Conservation (phyloP, 345 rosid species). For the Citrus australasica region DNA sequence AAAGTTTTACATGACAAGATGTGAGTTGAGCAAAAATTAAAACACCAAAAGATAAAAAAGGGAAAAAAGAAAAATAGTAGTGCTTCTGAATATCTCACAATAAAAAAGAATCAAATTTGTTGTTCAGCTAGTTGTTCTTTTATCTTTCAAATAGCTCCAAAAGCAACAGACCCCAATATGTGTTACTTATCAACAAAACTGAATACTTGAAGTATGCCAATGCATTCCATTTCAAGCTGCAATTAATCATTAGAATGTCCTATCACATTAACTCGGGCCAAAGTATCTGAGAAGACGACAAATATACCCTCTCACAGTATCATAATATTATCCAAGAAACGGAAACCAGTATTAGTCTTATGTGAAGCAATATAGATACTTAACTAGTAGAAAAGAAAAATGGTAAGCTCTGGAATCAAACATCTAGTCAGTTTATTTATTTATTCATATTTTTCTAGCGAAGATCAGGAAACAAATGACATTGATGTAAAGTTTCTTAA, state of each 20-base stretch:
- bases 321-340: background rate
- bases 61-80: background rate
- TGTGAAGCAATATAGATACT: background rate
- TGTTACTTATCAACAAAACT: background rate
- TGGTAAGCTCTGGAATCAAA: background rate
- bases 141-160: background rate
- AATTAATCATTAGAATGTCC: background rate
- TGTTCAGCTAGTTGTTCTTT: background rate
- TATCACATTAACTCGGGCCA: background rate
- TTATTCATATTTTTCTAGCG: background rate
- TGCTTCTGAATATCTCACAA: background rate
- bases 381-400: background rate
- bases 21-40: background rate
- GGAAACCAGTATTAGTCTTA: background rate
- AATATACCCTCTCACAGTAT: background rate
- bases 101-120: background rate
- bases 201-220: background rate
- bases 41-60: too few species aligned
- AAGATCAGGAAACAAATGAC: background rate
- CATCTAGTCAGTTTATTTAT: background rate
- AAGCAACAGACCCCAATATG: background rate
- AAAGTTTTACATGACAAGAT: background rate
- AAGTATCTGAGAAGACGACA: background rate
- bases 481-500: background rate
- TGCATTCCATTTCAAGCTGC: background rate